Conservation (phyloP, 257 asterid species). For the Perilla frutescens region DNA sequence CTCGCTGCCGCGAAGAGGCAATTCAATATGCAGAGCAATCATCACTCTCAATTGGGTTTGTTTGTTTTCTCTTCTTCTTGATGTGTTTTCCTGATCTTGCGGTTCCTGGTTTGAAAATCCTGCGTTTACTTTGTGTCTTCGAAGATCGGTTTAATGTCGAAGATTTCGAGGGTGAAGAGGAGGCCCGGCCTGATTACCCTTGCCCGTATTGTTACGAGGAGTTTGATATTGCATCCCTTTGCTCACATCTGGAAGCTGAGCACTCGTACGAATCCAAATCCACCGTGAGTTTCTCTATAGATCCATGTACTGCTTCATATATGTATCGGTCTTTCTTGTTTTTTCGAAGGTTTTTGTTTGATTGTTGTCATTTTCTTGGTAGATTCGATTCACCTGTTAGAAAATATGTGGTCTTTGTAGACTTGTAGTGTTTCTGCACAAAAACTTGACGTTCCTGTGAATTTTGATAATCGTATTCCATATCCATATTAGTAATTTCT, state of each 20-base stretch:
- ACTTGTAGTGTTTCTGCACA: neutral
- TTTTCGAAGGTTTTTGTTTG: neutral
- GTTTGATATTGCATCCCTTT: constrained; percentile 77
- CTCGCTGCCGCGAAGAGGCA: constrained; percentile 84
- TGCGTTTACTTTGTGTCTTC: constrained; percentile 6
- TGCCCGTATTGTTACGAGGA: constrained; percentile 91
- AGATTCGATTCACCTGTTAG: constrained; percentile 24
- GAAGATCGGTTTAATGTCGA: constrained; percentile 69
- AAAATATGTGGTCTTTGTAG: constrained; percentile 32
- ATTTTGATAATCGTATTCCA: neutral
- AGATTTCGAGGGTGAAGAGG: constrained; percentile 80
- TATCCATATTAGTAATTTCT: neutral
- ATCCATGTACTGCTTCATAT: neutral
- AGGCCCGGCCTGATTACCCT: constrained; percentile 69
- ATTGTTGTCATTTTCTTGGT: constrained; percentile 12
- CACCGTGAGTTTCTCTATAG: constrained; percentile 61
- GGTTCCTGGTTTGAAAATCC: constrained; percentile 1
- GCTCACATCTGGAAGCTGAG: constrained; percentile 82
- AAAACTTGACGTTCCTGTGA: constrained; percentile 17
- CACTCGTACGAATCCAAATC: constrained; percentile 73
- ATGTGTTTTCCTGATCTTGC: constrained; percentile 4
- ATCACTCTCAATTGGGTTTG: constrained; percentile 69
- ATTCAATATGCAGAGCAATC: constrained; percentile 60
- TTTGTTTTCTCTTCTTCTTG: neutral
- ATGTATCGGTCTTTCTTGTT: neutral